These are phyloP conservation scores for Micractinium sp. DNA, from an alignment of 139 green algal genomes.

Conservation along the genomic window DNA sequence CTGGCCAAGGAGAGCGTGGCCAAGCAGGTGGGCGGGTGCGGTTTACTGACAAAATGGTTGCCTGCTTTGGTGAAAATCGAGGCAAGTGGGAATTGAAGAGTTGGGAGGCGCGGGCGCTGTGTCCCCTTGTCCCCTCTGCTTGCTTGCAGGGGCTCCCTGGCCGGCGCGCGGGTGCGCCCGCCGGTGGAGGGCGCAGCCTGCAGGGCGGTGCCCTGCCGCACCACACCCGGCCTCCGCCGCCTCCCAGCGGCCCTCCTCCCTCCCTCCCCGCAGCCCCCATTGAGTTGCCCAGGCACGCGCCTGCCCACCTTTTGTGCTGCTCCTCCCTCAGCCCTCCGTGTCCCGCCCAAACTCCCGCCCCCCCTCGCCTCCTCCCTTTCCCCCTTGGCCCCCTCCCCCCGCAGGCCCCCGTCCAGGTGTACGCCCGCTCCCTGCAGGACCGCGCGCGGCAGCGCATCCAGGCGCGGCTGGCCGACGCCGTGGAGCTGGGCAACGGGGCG, in stretches of 20 bases:
- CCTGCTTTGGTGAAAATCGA: no score
- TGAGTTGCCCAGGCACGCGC: no score
- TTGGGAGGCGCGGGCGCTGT: no score
- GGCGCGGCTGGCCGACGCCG: conserved; percentile 36
- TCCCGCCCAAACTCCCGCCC: neutral
- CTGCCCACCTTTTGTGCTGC: neutral
- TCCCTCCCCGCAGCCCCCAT: neutral
- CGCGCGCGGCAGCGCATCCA: conserved; percentile 57
- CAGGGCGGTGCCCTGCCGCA: no score
- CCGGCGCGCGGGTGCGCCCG: no score
- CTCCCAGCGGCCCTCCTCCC: neutral
- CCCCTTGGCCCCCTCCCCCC: neutral
- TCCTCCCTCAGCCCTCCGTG: neutral
- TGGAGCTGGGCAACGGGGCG: conserved; percentile 28
- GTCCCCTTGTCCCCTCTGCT: no score
- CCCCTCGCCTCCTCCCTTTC: neutral
- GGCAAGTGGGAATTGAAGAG: no score
- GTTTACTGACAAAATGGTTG: no score
- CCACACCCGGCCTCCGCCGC: no score
- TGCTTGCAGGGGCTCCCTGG: no score
- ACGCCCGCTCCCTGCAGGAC: conserved; percentile 50
- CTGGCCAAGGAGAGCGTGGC: conserved; percentile 48
- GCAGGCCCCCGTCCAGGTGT: conserved; percentile 68
- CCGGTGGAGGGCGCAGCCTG: neutral
- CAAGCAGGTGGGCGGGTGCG: conserved; percentile 36